phyloP scores from a whole-genome alignment of 306 rosid genomes.

The Vigna trinervia region DNA sequence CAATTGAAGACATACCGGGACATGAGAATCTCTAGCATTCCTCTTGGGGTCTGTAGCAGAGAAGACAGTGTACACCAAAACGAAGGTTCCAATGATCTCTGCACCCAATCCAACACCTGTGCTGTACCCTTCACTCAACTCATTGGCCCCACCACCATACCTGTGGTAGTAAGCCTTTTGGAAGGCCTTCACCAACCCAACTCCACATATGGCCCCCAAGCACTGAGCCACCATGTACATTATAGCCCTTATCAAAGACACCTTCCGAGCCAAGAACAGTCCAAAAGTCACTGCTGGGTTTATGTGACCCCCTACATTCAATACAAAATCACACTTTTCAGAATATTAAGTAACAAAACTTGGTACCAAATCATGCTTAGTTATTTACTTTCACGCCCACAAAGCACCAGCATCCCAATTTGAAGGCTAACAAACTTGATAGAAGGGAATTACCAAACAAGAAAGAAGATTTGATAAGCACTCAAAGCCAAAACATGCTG shows the following conservation, averaged over 20 bases:
- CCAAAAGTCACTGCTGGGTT: constrained; percentile 89
- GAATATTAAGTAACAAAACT: not conserved
- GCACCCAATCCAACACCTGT: constrained; percentile 65
- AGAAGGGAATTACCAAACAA: not conserved
- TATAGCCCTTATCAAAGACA: constrained; percentile 68
- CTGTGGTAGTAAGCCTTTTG: constrained; percentile 52
- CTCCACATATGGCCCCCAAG: constrained; percentile 80
- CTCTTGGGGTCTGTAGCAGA: constrained; percentile 88
- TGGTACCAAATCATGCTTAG: not conserved
- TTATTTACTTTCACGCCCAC: not conserved
- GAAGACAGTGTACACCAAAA: constrained; percentile 74
- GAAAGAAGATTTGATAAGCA: not conserved
- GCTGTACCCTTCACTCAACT: constrained; percentile 54
- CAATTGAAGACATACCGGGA: constrained; percentile 57
- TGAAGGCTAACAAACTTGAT: not conserved
- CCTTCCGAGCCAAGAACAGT: constrained; percentile 76
- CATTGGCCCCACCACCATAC: constrained; percentile 75
- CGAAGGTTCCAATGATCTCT: constrained; percentile 78
- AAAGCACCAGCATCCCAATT: not conserved
- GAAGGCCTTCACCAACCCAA: constrained; percentile 76
- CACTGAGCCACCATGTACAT: constrained; percentile 80
- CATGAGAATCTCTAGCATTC: constrained; percentile 78
- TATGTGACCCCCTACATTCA: constrained; percentile 69
- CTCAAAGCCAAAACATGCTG: too few species aligned
- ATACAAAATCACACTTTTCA: not conserved